Conservation (phyloP, 1,284 basidiomycete species). For the Marasmius tenuissimus region DNA sequence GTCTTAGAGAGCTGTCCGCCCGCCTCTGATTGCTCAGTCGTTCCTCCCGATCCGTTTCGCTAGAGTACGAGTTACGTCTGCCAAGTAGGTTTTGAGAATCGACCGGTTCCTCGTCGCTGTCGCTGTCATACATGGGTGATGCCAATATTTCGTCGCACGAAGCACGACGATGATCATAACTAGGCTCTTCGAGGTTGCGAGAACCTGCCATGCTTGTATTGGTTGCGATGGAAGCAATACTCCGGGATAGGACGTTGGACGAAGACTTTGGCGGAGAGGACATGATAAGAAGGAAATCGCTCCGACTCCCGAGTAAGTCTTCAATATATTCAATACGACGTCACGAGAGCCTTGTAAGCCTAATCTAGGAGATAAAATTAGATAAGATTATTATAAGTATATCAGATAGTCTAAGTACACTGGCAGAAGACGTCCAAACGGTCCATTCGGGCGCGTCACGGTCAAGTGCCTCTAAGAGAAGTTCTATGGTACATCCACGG, state of each 20-base stretch:
- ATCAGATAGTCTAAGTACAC: too few species aligned
- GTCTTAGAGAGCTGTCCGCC: constrained; percentile 6
- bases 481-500: background rate
- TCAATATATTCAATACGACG: too few species aligned
- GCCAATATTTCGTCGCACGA: constrained; percentile 24
- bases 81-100: constrained; percentile 14
- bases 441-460: too few species aligned
- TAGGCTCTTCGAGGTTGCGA: background rate
- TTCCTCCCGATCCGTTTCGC: constrained; percentile 4
- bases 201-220: background rate
- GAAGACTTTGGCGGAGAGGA: too few species aligned
- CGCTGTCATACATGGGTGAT: constrained; percentile 5
- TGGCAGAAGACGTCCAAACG: too few species aligned
- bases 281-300: too few species aligned
- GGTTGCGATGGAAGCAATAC: background rate
- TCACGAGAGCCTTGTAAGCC: too few species aligned
- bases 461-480: too few species aligned
- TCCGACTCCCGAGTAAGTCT: too few species aligned
- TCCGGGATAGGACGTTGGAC: background rate
- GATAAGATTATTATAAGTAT: too few species aligned
- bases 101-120: constrained; percentile 16
- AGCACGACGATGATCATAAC: constrained; percentile 23
- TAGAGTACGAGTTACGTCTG: constrained; percentile 1
- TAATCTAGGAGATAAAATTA: too few species aligned
- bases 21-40: background rate